phyloP scores from a whole-genome alignment of 179 eudicot genomes.

The Silene noctiflora region DNA sequence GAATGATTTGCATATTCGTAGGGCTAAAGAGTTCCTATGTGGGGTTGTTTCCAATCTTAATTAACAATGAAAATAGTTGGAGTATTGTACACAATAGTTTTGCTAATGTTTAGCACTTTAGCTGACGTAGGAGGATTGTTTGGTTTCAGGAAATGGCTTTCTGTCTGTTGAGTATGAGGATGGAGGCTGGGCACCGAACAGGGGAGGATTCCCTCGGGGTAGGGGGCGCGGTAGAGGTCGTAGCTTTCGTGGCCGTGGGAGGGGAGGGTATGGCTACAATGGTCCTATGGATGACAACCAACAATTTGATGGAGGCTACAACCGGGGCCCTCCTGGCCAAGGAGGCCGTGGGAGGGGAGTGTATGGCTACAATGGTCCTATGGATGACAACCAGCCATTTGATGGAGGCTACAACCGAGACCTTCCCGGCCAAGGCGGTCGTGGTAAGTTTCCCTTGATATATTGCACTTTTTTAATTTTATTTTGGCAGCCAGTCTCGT shows the following conservation, averaged over 20 bases:
- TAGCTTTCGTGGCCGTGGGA: constrained; percentile 61
- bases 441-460: constrained; percentile 34
- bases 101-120: background rate
- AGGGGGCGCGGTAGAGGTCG: constrained; percentile 83
- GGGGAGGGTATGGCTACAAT: constrained; percentile 19
- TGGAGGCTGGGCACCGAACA: constrained; percentile 77
- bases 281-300: constrained; percentile 36
- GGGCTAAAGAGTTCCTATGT: background rate
- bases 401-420: constrained; percentile 60
- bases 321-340: constrained; percentile 24
- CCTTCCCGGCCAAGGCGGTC: constrained; percentile 50
- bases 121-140: background rate
- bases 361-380: constrained; percentile 55
- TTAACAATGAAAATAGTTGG: background rate
- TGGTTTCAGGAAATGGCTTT: constrained; percentile 61
- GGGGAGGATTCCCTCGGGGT: constrained; percentile 74
- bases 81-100: background rate
- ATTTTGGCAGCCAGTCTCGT: background rate
- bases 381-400: constrained; percentile 46
- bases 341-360: constrained; percentile 68
- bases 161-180: constrained; percentile 62
- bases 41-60: background rate
- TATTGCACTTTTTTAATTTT: background rate
- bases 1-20: background rate
- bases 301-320: constrained; percentile 54